Evolutionary conservation across 495 filamentous ascomycete species (phyloP).

Genomic region (Saxophila tyrrhenica): DNA sequence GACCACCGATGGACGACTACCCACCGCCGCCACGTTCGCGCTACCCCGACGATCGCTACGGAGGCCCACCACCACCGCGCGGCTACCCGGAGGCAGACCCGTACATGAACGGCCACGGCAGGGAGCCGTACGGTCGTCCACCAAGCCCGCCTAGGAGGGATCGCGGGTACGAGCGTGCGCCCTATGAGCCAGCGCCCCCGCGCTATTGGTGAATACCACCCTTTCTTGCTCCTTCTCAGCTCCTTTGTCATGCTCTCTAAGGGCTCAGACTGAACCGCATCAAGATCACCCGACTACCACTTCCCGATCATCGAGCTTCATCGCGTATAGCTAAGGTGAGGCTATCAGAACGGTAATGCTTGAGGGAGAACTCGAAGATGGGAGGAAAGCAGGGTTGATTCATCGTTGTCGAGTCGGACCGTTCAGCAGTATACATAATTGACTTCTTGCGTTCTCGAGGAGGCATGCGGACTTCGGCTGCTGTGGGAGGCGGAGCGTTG

Average conservation of each 20-base stretch:
- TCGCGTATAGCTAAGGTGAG: too few relatives aligned
- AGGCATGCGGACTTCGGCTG: not conserved
- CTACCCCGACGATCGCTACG: conserved; percentile 52
- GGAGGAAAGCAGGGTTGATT: too few relatives aligned
- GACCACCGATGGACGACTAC: conserved; percentile 45
- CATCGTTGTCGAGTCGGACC: too few relatives aligned
- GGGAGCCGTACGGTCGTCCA: conserved; percentile 39
- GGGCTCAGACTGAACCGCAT: not conserved
- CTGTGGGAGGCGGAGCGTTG: not conserved
- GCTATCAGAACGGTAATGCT: too few relatives aligned
- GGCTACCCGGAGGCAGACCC: conserved; percentile 50
- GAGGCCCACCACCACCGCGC: conserved; percentile 31
- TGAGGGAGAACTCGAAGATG: too few relatives aligned
- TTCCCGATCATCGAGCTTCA: not conserved
- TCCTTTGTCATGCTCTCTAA: not conserved
- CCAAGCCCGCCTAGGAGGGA: conserved; percentile 27
- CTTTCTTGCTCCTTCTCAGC: not conserved
- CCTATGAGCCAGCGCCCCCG: conserved; percentile 11
- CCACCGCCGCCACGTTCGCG: conserved; percentile 31
- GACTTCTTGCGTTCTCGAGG: not conserved
- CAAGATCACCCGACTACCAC: not conserved
- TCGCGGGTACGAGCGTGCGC: conserved; percentile 26
- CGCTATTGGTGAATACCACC: conserved; percentile 28
- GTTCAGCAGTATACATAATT: conserved; percentile 3
- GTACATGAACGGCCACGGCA: conserved; percentile 49